These are phyloP conservation scores for Saturnispora diversa DNA, from an alignment of 805 yeast species.

Conservation along the genomic window DNA sequence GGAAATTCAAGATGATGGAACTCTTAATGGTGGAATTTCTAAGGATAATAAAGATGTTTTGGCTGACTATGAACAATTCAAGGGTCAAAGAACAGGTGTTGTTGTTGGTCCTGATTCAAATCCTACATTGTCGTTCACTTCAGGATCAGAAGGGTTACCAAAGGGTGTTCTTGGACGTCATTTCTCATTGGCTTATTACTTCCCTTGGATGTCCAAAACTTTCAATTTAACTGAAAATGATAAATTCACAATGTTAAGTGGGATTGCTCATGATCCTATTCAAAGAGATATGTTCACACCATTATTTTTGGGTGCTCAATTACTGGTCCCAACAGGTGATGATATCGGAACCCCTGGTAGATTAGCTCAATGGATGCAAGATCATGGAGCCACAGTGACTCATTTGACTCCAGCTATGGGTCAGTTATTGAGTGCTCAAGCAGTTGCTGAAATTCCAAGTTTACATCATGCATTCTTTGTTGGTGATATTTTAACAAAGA, in stretches of 20 bases:
- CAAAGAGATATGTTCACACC: constrained; percentile 99
- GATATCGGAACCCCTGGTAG: constrained; percentile 99
- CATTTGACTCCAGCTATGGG: constrained; percentile 99
- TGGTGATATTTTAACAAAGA: constrained; percentile 93
- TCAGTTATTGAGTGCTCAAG: constrained; percentile 92
- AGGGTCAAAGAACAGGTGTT: constrained; percentile 68
- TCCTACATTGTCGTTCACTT: constrained; percentile 93
- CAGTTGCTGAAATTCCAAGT: constrained; percentile 73
- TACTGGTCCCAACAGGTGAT: constrained; percentile 90
- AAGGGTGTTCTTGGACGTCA: constrained; percentile 99
- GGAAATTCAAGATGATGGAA: constrained; percentile 69
- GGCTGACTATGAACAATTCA: constrained; percentile 36
- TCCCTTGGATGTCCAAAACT: constrained; percentile 95
- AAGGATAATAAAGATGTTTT: constrained; percentile 41
- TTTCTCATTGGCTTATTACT: constrained; percentile 91
- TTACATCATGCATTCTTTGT: constrained; percentile 96
- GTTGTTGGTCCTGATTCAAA: constrained; percentile 95
- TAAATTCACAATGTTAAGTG: constrained; percentile 93
- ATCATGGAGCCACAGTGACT: constrained; percentile 86
- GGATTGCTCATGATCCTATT: constrained; percentile 98
- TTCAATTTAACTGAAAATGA: constrained; percentile 74
- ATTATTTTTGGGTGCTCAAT: constrained; percentile 85
- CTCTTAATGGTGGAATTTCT: constrained; percentile 52
- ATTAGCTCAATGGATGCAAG: constrained; percentile 95
- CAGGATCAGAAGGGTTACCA: constrained; percentile 97